Evolutionary conservation across 345 rosid species (phyloP).

Genomic region (Brassica cretica): DNA sequence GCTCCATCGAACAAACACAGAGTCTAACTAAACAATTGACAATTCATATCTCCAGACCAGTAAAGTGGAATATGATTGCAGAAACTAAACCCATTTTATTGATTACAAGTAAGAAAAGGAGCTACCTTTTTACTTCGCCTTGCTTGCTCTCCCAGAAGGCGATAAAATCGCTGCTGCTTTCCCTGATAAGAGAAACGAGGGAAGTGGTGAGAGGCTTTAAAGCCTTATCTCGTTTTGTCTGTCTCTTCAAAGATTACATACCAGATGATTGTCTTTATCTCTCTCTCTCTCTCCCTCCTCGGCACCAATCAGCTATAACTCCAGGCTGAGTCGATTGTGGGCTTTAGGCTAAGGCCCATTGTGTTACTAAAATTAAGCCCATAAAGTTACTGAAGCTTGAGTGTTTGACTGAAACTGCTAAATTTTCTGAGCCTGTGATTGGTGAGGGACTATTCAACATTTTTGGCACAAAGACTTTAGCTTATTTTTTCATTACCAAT

Average conservation of each 20-base stretch:
- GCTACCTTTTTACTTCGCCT: constrained; percentile 30
- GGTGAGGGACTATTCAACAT: not conserved
- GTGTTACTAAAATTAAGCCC: not conserved
- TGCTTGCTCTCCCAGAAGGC: constrained; percentile 17
- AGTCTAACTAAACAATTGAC: not conserved
- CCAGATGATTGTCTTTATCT: constrained; percentile 8
- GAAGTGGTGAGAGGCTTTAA: constrained; percentile 29
- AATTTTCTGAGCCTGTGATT: not conserved
- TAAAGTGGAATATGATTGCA: constrained; percentile 1
- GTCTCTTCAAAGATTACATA: constrained; percentile 23
- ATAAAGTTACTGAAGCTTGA: not conserved
- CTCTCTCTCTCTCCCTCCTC: not conserved
- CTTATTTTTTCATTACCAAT: too few species aligned
- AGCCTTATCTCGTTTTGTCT: constrained; percentile 35
- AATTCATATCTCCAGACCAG: not conserved
- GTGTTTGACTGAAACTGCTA: not conserved
- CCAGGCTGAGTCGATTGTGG: not conserved
- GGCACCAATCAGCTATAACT: not conserved
- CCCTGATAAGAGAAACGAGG: not conserved
- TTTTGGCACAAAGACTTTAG: not conserved
- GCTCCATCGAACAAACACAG: not conserved
- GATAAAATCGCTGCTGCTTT: not conserved
- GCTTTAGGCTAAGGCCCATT: not conserved
- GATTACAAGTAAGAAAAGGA: constrained; percentile 4
- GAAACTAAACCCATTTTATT: not conserved